These are phyloP conservation scores for Apiotrichum domesticum DNA, from an alignment of 1,284 basidiomycete genomes.

Conservation along the genomic window DNA sequence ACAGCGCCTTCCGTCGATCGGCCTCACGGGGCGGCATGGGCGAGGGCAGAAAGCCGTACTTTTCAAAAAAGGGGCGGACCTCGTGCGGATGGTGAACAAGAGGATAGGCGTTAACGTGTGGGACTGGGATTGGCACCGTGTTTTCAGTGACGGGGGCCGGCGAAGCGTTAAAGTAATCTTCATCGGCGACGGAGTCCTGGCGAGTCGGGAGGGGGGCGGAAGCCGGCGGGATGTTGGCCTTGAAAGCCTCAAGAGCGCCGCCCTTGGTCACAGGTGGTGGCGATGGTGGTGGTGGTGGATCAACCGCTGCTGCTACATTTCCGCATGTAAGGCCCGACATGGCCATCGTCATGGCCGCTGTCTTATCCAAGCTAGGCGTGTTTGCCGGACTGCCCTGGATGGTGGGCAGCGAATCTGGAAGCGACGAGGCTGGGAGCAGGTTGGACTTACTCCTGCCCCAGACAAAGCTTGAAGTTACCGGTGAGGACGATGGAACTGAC, in stretches of 20 bases:
- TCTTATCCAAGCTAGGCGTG: slow-evolving; percentile 29
- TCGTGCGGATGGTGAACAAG: slow-evolving; percentile 3
- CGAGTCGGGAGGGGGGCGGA: slow-evolving; percentile 38
- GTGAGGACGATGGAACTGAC: neutral
- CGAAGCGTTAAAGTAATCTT: slow-evolving; percentile 35
- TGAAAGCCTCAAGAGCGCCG: slow-evolving; percentile 15
- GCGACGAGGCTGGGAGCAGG: slow-evolving; percentile 6
- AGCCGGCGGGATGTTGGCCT: slow-evolving; percentile 31
- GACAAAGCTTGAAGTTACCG: slow-evolving; percentile 9
- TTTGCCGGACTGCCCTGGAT: slow-evolving; percentile 38
- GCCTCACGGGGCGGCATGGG: slow-evolving; percentile 75
- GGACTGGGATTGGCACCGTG: slow-evolving; percentile 4
- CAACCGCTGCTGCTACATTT: neutral
- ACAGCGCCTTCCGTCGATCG: slow-evolving; percentile 68
- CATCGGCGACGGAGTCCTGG: slow-evolving; percentile 12
- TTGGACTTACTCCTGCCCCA: slow-evolving; percentile 34
- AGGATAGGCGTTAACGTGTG: neutral
- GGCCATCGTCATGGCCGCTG: neutral
- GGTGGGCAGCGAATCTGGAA: slow-evolving; percentile 23
- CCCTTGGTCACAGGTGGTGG: neutral
- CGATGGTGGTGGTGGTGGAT: neutral
- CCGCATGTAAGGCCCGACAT: neutral
- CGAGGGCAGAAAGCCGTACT: slow-evolving; percentile 65
- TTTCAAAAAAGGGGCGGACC: neutral
- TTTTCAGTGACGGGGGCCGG: slow-evolving; percentile 11